Evolutionary conservation across 75 land plant genomes (phyloP).

Genomic region (Selaginella tamariscina): DNA sequence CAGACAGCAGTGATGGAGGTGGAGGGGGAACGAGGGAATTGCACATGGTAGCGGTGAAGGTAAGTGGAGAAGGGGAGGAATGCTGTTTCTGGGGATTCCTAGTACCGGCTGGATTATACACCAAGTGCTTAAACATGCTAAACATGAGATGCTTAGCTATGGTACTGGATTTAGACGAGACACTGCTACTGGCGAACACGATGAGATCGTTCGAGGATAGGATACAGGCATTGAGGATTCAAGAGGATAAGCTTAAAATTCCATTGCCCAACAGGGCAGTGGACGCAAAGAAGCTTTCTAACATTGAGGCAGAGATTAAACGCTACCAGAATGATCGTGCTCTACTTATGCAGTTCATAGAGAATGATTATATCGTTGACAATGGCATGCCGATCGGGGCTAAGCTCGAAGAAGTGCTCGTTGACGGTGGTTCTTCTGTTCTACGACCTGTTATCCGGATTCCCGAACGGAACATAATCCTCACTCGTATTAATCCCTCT

Average conservation of each 20-base stretch:
- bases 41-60: conserved; percentile 77
- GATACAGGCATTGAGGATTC: conserved; percentile 43
- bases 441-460: conserved; percentile 74
- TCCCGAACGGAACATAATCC: conserved; percentile 60
- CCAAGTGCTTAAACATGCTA: conserved; percentile 66
- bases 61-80: conserved; percentile 24
- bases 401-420: conserved; percentile 64
- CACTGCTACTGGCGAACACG: conserved; percentile 96
- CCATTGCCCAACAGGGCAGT: conserved; percentile 22
- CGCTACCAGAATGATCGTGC: conserved; percentile 76
- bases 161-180: conserved; percentile 94
- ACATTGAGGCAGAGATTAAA: conserved; percentile 61
- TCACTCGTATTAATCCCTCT: conserved; percentile 81
- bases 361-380: conserved; percentile 63
- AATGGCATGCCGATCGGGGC: conserved; percentile 53
- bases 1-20: conserved; percentile 72
- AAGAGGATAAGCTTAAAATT: conserved; percentile 20
- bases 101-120: conserved; percentile 44
- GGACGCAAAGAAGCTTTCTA: conserved; percentile 39
- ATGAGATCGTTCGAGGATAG: conserved; percentile 88
- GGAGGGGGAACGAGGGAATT: conserved; percentile 53
- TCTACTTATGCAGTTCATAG: conserved; percentile 58
- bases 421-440: conserved; percentile 50
- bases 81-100: conserved; percentile 87
- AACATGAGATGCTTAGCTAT: conserved; percentile 80